Evolutionary conservation across 106 monocot species (phyloP).

Genomic region (Iris macrosiphon): DNA sequence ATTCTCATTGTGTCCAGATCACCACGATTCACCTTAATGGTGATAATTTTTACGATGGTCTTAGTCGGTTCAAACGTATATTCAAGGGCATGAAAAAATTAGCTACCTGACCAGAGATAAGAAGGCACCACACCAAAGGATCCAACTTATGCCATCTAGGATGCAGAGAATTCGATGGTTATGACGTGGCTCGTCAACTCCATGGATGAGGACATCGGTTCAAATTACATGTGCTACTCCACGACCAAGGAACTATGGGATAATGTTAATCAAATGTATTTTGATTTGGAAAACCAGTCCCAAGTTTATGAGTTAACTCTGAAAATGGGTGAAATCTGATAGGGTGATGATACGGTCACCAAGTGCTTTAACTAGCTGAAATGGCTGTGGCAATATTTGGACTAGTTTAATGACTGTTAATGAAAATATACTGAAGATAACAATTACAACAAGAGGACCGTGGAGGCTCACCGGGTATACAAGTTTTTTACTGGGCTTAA

Average conservation of each 20-base stretch:
- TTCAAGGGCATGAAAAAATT: background rate
- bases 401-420: background rate
- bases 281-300: background rate
- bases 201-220: background rate
- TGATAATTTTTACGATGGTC: background rate
- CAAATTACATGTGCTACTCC: background rate
- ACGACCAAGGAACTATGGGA: background rate
- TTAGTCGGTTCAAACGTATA: background rate
- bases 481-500: no score
- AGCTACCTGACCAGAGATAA: background rate
- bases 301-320: background rate
- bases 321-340: background rate
- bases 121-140: background rate
- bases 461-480: no score
- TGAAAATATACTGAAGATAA: no score
- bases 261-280: constrained; percentile 1
- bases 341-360: no score
- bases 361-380: background rate
- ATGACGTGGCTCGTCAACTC: no score
- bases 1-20: background rate
- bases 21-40: constrained; percentile 11
- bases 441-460: no score
- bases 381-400: background rate
- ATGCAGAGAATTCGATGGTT: background rate
- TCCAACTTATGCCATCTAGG: background rate